These are phyloP conservation scores for Eurotiales sp. DNA, from an alignment of 2,329 filamentous ascomycete species.

Conservation along the genomic window DNA sequence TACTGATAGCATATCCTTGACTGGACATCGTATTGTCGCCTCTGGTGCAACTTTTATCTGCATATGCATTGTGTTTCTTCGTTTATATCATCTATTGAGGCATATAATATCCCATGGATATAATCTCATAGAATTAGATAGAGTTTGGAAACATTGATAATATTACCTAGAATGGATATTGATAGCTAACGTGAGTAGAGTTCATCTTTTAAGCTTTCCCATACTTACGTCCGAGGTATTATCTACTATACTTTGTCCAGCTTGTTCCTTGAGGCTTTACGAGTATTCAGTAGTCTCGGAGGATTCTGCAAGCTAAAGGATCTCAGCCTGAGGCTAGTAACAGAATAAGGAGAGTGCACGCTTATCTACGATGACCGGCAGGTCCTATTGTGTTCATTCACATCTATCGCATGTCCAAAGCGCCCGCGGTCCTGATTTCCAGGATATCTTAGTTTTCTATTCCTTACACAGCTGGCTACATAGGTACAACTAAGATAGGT, in stretches of 20 bases:
- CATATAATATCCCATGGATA: not conserved
- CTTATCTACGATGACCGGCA: not conserved
- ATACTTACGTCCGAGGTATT: not conserved
- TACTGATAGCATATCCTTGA: not conserved
- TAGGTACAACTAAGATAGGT: not conserved
- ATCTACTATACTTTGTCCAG: not conserved
- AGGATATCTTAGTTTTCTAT: not conserved
- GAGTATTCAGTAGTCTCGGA: not conserved
- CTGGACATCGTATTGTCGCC: no score
- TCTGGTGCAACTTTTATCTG: no score
- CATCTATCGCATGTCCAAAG: not conserved
- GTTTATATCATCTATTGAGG: not conserved
- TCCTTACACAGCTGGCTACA: not conserved
- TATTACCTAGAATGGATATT: not conserved
- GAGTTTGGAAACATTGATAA: not conserved
- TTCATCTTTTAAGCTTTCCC: not conserved
- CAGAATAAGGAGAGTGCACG: not conserved
- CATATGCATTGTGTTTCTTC: not conserved
- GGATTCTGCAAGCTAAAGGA: not conserved
- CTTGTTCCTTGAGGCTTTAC: not conserved
- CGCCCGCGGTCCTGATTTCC: not conserved
- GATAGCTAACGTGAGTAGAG: not conserved
- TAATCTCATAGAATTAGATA: not conserved
- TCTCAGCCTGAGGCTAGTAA: not conserved
- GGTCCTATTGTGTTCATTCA: not conserved